A percentile compares a stretch with the other conserved stretches of the same genome.
phyloP scores from a whole-genome alignment of 2,329 filamentous ascomycete genomes.

The Verticillium zaregamsianum region DNA sequence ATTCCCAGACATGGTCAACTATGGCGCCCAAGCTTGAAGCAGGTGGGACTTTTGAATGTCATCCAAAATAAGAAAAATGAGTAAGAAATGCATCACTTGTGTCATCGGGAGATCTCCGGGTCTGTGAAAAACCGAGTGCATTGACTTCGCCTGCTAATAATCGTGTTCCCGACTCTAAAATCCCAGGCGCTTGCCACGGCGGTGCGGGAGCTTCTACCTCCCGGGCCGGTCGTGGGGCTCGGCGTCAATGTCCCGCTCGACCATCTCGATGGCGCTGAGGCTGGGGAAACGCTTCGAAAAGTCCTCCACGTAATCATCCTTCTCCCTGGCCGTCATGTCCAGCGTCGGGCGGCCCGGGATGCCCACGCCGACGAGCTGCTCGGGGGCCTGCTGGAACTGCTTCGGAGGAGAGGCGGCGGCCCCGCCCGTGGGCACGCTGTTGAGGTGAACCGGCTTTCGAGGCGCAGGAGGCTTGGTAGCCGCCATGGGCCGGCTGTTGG shows the following conservation, averaged over 20 bases:
- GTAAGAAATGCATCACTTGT: neutral
- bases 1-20: constrained; percentile 23
- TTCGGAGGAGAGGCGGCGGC: constrained; percentile 16
- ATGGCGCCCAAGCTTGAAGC: neutral
- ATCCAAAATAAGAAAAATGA: neutral
- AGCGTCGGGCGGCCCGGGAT: constrained; percentile 44
- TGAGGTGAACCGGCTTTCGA: constrained; percentile 59
- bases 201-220: neutral
- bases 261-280: constrained; percentile 79
- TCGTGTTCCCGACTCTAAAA: neutral
- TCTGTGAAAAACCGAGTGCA: neutral
- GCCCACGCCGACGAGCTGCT: constrained; percentile 40
- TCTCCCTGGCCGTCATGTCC: constrained; percentile 55
- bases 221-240: constrained; percentile 20
- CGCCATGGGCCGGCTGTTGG: constrained; percentile 9
- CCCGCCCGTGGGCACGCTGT: constrained; percentile 44
- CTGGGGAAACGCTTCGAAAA: constrained; percentile 88
- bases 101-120: neutral
- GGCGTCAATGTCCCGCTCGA: constrained; percentile 60
- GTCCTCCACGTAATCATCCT: constrained; percentile 61
- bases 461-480: constrained; percentile 47
- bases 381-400: constrained; percentile 6
- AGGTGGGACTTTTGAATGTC: neutral
- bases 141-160: neutral
- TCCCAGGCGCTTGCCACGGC: neutral